Evolutionary conservation across 169 alveolate genomes (phyloP).

Genomic region (Plasmodium falciparum): DNA sequence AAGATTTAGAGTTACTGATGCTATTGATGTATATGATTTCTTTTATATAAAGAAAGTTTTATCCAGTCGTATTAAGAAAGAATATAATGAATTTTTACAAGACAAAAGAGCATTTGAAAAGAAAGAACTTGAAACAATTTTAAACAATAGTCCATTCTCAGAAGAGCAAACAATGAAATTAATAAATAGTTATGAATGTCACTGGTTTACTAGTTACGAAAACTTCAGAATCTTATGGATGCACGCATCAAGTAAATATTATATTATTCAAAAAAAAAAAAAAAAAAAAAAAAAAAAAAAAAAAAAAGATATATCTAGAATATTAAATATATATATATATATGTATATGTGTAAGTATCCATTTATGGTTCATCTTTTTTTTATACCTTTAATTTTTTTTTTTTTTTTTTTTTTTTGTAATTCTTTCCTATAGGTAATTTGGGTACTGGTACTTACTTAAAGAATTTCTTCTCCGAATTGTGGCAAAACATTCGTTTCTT

Average conservation of each 20-base stretch:
- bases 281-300: neutral
- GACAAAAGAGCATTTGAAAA: slow-evolving; percentile 18
- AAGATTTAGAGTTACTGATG: slow-evolving; percentile 35
- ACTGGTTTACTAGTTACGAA: slow-evolving; percentile 59
- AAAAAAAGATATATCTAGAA: neutral
- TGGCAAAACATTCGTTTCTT: slow-evolving; percentile 23
- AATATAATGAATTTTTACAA: slow-evolving; percentile 17
- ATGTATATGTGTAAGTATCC: no score
- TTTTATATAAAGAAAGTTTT: slow-evolving; percentile 26
- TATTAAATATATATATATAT: no score
- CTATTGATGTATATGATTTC: slow-evolving; percentile 65
- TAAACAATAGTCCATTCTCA: slow-evolving; percentile 6
- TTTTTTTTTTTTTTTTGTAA: neutral
- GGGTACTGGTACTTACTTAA: slow-evolving; percentile 61
- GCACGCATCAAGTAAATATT: slow-evolving; percentile 55
- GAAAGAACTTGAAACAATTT: slow-evolving; percentile 2
- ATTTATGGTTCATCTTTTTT: no score
- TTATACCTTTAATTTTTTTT: neutral
- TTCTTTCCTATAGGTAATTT: slow-evolving; percentile 29
- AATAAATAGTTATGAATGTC: slow-evolving; percentile 22
- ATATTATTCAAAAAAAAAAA: neutral
- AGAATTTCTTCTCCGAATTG: slow-evolving; percentile 57
- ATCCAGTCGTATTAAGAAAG: slow-evolving; percentile 4
- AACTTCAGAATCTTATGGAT: slow-evolving; percentile 48
- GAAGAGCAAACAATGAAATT: slow-evolving; percentile 20